Percentiles rank a stretch among this genome's conserved stretches.
Evolutionary conservation across 257 asterid genomes (phyloP).

Genomic region (Linderniella brevidens): DNA sequence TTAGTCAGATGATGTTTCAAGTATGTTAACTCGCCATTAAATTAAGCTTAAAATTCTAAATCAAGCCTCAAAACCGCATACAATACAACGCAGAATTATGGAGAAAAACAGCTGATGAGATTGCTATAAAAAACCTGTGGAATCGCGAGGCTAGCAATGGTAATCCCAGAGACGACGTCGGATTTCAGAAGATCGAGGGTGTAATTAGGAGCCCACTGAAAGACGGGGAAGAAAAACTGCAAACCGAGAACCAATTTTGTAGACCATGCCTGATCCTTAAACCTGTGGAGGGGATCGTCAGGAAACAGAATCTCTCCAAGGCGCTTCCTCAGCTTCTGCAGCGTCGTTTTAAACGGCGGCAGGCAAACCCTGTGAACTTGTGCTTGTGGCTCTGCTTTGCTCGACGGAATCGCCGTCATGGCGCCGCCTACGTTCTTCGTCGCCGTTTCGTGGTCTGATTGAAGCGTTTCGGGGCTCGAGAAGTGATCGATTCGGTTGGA

Average conservation of each 20-base stretch:
- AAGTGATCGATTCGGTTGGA: too few species aligned
- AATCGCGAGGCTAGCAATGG: slow-evolving; percentile 1
- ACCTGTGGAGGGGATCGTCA: background rate
- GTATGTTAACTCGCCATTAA: background rate
- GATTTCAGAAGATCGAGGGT: background rate
- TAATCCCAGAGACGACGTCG: slow-evolving; percentile 1
- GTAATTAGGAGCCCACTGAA: background rate
- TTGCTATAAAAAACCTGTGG: background rate
- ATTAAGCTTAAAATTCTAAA: background rate
- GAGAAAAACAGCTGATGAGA: background rate
- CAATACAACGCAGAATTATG: background rate
- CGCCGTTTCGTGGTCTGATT: too few species aligned
- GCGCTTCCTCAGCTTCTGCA: background rate
- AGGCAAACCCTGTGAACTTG: background rate
- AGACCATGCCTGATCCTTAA: background rate
- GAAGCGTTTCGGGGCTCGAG: too few species aligned
- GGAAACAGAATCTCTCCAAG: background rate
- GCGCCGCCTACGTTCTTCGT: too few species aligned
- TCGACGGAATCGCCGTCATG: too few species aligned
- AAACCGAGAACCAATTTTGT: background rate
- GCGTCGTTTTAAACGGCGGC: background rate
- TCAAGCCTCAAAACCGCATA: background rate
- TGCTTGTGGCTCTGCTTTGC: background rate
- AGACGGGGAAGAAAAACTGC: background rate
- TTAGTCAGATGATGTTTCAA: background rate